Base-by-base conservation (phyloP, 2,329 filamentous ascomycete species). In the Aspergillus sp. region DNA sequence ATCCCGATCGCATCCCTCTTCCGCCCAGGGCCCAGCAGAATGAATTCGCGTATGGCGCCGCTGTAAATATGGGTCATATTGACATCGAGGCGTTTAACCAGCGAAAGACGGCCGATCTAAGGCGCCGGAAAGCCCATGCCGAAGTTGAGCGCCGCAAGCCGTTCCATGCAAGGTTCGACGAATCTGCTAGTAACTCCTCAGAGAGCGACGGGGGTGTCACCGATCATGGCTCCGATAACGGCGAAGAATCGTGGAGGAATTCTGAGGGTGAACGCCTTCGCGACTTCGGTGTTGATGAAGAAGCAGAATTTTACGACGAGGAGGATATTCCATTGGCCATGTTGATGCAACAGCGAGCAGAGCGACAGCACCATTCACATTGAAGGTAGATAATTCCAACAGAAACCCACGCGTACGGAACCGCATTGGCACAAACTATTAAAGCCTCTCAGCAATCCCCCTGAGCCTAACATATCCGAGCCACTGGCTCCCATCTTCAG, bases 201-300 rank as follows among this genome's bases (percentile, higher is more conserved):
- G 58, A 64, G 2, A 45, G 27, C 9, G 45, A 41, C 62, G 64
- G 21, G 53, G 62, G 11, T 61, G 59, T 8, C 27, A 64, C 64
- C 21, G 62, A 65, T 2, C 60, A 64, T 14, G 64, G 63, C 4
- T 64, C 66, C 11, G 68, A 71, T 53, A 77, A 78, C 60, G 84
- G 84, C 4, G 84, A 87, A 68, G 84, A 87, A 71, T 81, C 76
- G 1, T 88, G 86, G 86, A 78, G 78, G 27, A 87, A 87, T 64
- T 80, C 82, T 0, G 85, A 87, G 65, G 86, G 86, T 4, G 85
- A 88, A 61, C 72, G 84, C 19, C 72, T 88, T 21, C 75, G 81
- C 17, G 86, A 88, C 62, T 88, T 87, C 67, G 86, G 86, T 0
- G 83, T 88, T 3, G 86, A 88, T 65, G 85, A 87, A 67, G 83